Evolutionary conservation across 805 yeast genomes (phyloP).

Genomic region (Tetrapisispora arboricola): DNA sequence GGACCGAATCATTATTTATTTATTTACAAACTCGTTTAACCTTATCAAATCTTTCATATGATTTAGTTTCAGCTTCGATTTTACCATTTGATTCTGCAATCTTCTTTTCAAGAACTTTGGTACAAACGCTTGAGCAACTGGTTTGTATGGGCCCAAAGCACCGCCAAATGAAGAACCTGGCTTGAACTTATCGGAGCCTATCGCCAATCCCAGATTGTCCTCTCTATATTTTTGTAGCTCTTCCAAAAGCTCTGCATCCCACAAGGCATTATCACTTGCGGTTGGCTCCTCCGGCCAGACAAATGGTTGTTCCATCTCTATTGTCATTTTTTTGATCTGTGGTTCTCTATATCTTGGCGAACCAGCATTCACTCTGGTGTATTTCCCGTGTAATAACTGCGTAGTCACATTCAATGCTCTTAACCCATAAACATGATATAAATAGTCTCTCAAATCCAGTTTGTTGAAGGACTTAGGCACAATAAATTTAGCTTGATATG

Average conservation of each 20-base stretch:
- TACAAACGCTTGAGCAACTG: constrained; percentile 57
- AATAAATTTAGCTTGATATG: constrained; percentile 91
- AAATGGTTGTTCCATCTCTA: constrained; percentile 92
- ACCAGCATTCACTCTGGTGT: constrained; percentile 46
- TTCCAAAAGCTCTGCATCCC: constrained; percentile 32
- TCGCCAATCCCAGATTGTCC: constrained; percentile 28
- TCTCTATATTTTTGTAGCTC: constrained; percentile 44
- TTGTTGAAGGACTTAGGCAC: constrained; percentile 93
- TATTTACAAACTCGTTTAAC: constrained; percentile 3
- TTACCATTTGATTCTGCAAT: neutral
- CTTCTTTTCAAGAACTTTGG: constrained; percentile 36
- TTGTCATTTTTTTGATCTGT: constrained; percentile 90
- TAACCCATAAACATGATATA: constrained; percentile 81
- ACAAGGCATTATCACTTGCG: constrained; percentile 30
- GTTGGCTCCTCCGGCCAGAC: constrained; percentile 74
- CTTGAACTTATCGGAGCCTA: constrained; percentile 59
- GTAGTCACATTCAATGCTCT: constrained; percentile 84
- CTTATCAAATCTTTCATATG: neutral
- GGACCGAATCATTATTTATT: too few species aligned
- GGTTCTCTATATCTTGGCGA: constrained; percentile 62
- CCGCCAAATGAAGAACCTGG: constrained; percentile 73
- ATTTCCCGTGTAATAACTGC: constrained; percentile 67
- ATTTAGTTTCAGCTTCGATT: neutral
- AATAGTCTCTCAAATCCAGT: constrained; percentile 86
- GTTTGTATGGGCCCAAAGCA: constrained; percentile 42